These are phyloP conservation scores for Penicillium occitanis DNA, from an alignment of 2,329 filamentous ascomycete genomes.

Conservation along the genomic window DNA sequence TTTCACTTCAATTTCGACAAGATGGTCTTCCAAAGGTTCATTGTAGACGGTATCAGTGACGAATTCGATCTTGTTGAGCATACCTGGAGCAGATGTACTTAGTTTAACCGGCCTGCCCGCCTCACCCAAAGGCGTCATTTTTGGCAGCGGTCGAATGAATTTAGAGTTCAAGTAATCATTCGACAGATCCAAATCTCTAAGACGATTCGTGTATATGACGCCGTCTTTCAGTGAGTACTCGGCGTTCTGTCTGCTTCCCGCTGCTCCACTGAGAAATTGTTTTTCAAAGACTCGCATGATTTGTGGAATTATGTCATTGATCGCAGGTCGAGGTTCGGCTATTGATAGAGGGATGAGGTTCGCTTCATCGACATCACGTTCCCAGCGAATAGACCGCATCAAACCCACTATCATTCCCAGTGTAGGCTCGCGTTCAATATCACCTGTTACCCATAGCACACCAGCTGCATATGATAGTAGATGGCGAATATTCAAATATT, in stretches of 20 bases:
- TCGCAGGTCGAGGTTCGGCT: conserved; percentile 15
- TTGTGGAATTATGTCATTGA: conserved; percentile 9
- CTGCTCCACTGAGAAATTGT: conserved; percentile 24
- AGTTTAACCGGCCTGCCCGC: conserved; percentile 25
- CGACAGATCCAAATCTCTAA: conserved; percentile 25
- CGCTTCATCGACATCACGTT: conserved; percentile 34
- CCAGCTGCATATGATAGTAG: conserved; percentile 29
- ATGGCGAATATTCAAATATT: conserved; percentile 30
- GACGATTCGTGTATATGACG: conserved; percentile 26
- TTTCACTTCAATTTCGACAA: conserved; percentile 31
- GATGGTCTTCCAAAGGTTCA: conserved; percentile 24
- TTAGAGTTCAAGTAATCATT: conserved; percentile 26
- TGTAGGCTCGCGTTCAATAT: conserved; percentile 27
- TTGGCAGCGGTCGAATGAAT: conserved; percentile 22
- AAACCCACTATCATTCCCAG: conserved; percentile 36
- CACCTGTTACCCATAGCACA: conserved; percentile 39
- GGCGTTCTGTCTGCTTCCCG: conserved; percentile 23
- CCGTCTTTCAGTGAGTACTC: conserved; percentile 27
- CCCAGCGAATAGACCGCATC: conserved; percentile 35
- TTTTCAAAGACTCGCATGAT: conserved; percentile 24
- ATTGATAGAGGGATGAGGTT: conserved; percentile 30
- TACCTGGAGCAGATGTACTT: conserved; percentile 23
- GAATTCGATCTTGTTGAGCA: conserved; percentile 26
- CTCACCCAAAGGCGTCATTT: conserved; percentile 23
- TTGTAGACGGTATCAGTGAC: conserved; percentile 24